These are phyloP conservation scores for Glycine soja DNA, from an alignment of 306 rosid species.

Conservation along the genomic window DNA sequence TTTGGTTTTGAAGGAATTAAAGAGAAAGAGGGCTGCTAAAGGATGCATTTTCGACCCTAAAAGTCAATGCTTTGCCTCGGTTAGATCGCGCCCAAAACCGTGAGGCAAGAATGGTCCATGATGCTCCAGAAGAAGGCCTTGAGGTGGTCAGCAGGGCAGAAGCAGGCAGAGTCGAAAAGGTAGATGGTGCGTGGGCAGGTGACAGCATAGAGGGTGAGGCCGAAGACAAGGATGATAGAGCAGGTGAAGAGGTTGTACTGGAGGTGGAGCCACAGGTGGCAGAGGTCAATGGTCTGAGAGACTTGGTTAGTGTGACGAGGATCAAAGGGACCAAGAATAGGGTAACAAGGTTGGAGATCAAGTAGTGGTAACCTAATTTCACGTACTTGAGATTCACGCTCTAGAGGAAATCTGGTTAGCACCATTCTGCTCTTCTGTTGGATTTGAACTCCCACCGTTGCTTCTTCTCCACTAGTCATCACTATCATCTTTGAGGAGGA, in stretches of 20 bases:
- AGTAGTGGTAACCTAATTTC: conserved; percentile 79
- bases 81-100: too few relatives aligned
- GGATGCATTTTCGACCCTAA: too few relatives aligned
- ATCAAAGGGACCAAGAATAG: conserved; percentile 65
- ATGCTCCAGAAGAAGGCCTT: conserved; percentile 62
- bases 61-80: too few relatives aligned
- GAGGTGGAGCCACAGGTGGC: conserved; percentile 78
- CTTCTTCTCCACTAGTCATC: conserved; percentile 10
- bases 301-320: conserved; percentile 62
- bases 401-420: conserved; percentile 77
- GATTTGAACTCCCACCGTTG: conserved; percentile 73
- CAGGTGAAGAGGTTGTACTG: conserved; percentile 69
- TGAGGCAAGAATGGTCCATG: conserved; percentile 71
- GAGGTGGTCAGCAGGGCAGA: conserved; percentile 65
- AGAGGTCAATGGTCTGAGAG: conserved; percentile 60
- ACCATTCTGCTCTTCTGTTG: conserved; percentile 52
- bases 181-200: conserved; percentile 68
- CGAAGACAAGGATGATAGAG: conserved; percentile 67
- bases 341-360: conserved; percentile 71
- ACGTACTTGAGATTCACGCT: conserved; percentile 84
- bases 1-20: too few relatives aligned
- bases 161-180: conserved; percentile 68
- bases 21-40: too few relatives aligned
- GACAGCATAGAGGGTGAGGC: conserved; percentile 65
- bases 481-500: background rate